Conservation (phyloP, 148 eudicot genomes). For the Fagopyrum esculentum region DNA sequence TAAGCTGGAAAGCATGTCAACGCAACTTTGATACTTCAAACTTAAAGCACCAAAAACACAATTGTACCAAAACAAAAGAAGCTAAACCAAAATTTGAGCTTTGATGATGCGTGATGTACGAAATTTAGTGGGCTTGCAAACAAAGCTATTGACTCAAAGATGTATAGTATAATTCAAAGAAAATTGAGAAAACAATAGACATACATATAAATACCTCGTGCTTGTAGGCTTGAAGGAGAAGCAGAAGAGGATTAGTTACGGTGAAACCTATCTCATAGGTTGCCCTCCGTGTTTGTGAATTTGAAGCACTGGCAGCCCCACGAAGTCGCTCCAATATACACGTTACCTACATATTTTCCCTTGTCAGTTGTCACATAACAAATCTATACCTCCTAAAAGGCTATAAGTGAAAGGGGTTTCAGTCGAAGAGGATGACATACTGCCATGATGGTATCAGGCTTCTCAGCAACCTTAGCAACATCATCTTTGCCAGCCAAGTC, state of each 20-base stretch:
- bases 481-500: slow-evolving; percentile 67
- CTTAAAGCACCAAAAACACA: background rate
- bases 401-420: background rate
- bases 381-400: background rate
- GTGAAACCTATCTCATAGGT: slow-evolving; percentile 83
- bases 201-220: slow-evolving; percentile 56
- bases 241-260: slow-evolving; percentile 58
- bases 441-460: slow-evolving; percentile 70
- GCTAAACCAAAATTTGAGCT: background rate
- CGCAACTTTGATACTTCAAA: background rate
- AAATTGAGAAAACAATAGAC: background rate
- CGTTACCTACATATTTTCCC: slow-evolving; percentile 45
- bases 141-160: background rate
- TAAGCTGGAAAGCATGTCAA: background rate
- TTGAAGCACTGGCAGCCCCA: slow-evolving; percentile 91
- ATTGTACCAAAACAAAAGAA: background rate
- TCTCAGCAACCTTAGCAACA: slow-evolving; percentile 58
- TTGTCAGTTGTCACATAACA: background rate
- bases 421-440: slow-evolving; percentile 32
- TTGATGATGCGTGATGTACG: background rate
- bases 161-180: background rate
- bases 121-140: background rate
- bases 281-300: slow-evolving; percentile 88
- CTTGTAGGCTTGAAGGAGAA: slow-evolving; percentile 74
- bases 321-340: slow-evolving; percentile 93